phyloP scores from a whole-genome alignment of 2,329 filamentous ascomycete species.

The Rhynchosporium secalis region DNA sequence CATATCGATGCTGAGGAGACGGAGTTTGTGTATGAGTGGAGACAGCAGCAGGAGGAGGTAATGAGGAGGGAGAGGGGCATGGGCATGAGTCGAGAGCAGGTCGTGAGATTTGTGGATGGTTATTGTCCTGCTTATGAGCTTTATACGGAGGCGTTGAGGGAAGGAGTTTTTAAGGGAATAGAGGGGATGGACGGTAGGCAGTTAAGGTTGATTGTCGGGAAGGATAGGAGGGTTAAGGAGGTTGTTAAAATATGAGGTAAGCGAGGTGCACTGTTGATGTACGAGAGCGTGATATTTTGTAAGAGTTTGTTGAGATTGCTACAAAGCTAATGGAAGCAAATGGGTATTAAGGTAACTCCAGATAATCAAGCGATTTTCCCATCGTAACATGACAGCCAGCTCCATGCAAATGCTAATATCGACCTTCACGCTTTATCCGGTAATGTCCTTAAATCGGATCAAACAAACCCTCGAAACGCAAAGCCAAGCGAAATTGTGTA shows the following conservation, averaged over 20 bases:
- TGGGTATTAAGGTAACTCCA: slow-evolving; percentile 27
- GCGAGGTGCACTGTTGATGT: background rate
- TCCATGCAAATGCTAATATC: slow-evolving; percentile 12
- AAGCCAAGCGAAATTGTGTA: background rate
- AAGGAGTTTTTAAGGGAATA: slow-evolving; percentile 46
- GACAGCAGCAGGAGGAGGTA: slow-evolving; percentile 62
- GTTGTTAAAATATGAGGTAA: slow-evolving; percentile 39
- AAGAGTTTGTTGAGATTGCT: background rate
- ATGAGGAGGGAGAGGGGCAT: slow-evolving; percentile 55
- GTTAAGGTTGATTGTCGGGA: slow-evolving; percentile 51
- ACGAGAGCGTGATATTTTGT: background rate
- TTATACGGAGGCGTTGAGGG: slow-evolving; percentile 50
- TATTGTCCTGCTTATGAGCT: slow-evolving; percentile 56
- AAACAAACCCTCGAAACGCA: background rate
- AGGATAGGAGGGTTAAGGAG: slow-evolving; percentile 46
- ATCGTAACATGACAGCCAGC: background rate
- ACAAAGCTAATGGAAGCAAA: slow-evolving; percentile 25
- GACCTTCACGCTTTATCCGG: background rate
- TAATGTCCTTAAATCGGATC: background rate
- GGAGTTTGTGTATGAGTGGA: slow-evolving; percentile 66
- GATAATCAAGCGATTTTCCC: slow-evolving; percentile 4
- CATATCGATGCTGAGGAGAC: slow-evolving; percentile 64
- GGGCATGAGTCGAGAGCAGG: slow-evolving; percentile 67
- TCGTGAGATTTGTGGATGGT: slow-evolving; percentile 65
- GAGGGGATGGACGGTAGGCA: slow-evolving; percentile 45